Conservation (phyloP, 352 stramenopile species). For the Phytophthora uliginosa region DNA sequence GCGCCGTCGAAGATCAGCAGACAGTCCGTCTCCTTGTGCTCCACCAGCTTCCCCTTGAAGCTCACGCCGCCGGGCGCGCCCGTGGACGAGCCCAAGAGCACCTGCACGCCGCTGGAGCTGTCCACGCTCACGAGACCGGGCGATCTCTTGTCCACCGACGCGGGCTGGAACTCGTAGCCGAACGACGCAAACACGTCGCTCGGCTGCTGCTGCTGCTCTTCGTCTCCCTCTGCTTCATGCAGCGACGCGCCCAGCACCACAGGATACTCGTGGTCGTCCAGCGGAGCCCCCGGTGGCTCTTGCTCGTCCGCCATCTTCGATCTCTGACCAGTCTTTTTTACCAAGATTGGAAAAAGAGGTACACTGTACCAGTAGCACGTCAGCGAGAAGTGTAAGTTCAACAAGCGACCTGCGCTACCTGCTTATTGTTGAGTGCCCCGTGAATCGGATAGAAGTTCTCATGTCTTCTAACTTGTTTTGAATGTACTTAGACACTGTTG, state of each 20-base stretch:
- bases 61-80: slow-evolving; percentile 66
- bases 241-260: slow-evolving; percentile 68
- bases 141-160: slow-evolving; percentile 75
- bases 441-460: neutral
- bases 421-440: neutral
- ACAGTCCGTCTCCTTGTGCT: slow-evolving; percentile 89
- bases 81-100: slow-evolving; percentile 68
- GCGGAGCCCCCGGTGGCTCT: slow-evolving; percentile 9
- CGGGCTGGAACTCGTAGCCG: slow-evolving; percentile 88
- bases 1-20: slow-evolving; percentile 83
- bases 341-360: slow-evolving; percentile 32
- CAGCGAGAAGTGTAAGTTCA: slow-evolving; percentile 45
- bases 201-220: slow-evolving; percentile 13
- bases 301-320: slow-evolving; percentile 24
- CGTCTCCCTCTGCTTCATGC: slow-evolving; percentile 9
- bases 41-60: slow-evolving; percentile 83
- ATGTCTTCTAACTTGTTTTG: no score
- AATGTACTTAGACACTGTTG: neutral
- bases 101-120: slow-evolving; percentile 63
- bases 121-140: slow-evolving; percentile 78
- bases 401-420: slow-evolving; percentile 32
- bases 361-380: slow-evolving; percentile 43
- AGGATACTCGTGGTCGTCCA: slow-evolving; percentile 65
- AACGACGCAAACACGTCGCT: slow-evolving; percentile 63
- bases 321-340: slow-evolving; percentile 20